phyloP scores from a whole-genome alignment of 2,329 filamentous ascomycete genomes.

The Catunica adiposa region DNA sequence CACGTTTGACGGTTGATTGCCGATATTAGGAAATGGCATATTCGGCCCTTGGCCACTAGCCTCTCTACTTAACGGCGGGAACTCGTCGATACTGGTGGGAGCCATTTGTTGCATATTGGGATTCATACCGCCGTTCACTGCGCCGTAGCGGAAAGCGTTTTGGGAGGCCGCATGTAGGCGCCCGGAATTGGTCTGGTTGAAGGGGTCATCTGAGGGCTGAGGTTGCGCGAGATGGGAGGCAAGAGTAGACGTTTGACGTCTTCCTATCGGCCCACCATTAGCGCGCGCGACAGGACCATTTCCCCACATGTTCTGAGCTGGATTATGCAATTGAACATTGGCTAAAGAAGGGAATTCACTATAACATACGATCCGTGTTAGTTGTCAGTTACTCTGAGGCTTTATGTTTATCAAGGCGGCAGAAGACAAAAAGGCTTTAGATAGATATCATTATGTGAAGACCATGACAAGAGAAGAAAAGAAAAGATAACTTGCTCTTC shows the following conservation, averaged over 20 bases:
- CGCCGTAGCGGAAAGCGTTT: slow-evolving; percentile 34
- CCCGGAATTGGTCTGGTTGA: slow-evolving; percentile 29
- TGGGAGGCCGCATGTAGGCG: slow-evolving; percentile 5
- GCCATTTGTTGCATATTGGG: slow-evolving; percentile 24
- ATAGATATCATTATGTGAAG: neutral
- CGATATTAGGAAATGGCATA: slow-evolving; percentile 2
- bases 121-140: slow-evolving; percentile 23
- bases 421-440: neutral
- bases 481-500: slow-evolving; percentile 3
- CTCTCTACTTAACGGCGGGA: slow-evolving; percentile 43
- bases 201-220: slow-evolving; percentile 25
- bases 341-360: slow-evolving; percentile 53
- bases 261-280: slow-evolving; percentile 32
- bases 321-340: slow-evolving; percentile 36
- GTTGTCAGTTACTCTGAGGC: too few relatives aligned
- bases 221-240: slow-evolving; percentile 34
- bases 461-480: neutral
- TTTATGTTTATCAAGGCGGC: too few relatives aligned
- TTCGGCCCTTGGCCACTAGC: slow-evolving; percentile 22
- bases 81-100: slow-evolving; percentile 38
- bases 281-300: slow-evolving; percentile 30
- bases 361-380: neutral
- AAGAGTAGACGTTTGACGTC: slow-evolving; percentile 35
- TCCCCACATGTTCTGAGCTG: slow-evolving; percentile 39
- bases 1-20: neutral